Evolutionary conservation across 352 stramenopile species (phyloP), one percentile per base, ranked within the genome.

Genomic region (Lagenidium sp.): DNA sequence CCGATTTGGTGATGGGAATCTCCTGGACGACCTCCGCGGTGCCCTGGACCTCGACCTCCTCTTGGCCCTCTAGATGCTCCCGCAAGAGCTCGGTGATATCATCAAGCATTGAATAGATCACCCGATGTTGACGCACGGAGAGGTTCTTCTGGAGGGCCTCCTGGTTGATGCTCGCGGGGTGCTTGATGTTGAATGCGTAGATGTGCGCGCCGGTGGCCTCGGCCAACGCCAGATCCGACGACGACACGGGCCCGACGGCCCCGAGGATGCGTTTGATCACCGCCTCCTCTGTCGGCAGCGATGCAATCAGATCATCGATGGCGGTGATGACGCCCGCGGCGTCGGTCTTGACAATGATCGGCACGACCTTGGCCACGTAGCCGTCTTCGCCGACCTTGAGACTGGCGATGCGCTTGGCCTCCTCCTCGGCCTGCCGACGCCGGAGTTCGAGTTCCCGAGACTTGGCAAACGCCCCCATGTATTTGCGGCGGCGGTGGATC

Each of bases 281-380:
- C 13, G 68, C 76, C 41, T 83, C 78, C 25, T 88, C 68, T 30
- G 42, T 67, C 23, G 68, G 69, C 43, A 96, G 53, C 16, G 77
- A 72, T 35, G 76, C 62, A 41, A 93, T 79, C 21, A 94, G 63
- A n/a, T 89, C 70, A 44, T 86, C 72, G 32, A 89, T 90, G 42
- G 96, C 96, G 44, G 98, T 81, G 19, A 98, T 94, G 30, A 96
- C 94, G 38, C 96, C 96, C 41, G 98, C 90, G n/a, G 95, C 92
- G 60, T 99, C 96, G 12, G 95, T 97, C 72, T 99, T 99, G 22
- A 99, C 73, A 23, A 99, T 82, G 36, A 99, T 95, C 23, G 91
- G 95, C 49, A 99, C 89, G 52, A 97, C 76, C 47, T 95, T 94
- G 13, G 79, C 62, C 47, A 97, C 76, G 54, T 98, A 97, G 0